phyloP scores from a whole-genome alignment of 441 rosid genomes.

The Corymbia calophylla region DNA sequence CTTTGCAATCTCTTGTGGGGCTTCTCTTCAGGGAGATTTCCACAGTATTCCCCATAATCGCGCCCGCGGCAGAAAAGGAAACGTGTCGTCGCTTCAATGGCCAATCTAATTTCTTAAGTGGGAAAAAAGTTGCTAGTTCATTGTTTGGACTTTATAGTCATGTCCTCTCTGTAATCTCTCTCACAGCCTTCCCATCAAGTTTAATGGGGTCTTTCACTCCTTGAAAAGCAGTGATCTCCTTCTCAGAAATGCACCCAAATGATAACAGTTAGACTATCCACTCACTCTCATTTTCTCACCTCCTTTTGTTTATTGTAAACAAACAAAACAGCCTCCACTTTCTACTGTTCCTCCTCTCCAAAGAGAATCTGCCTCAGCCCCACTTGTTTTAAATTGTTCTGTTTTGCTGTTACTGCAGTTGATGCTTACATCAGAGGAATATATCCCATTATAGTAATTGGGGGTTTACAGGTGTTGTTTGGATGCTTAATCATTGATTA shows the following conservation, averaged over 20 bases:
- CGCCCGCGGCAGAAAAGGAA: not conserved
- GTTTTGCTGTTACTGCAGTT: not conserved
- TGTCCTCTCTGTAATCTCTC: not conserved
- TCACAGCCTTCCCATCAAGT: not conserved
- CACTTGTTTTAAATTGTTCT: not conserved
- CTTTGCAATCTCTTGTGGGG: not conserved
- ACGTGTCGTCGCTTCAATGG: constrained; percentile 11
- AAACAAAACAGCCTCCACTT: constrained; percentile 14
- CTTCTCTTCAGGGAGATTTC: not conserved
- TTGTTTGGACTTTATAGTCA: not conserved
- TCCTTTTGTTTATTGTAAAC: constrained; percentile 6
- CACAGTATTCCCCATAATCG: constrained; percentile 7
- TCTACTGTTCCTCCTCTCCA: not conserved
- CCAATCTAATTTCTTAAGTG: not conserved
- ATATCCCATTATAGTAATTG: not conserved
- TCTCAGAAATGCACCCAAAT: constrained; percentile 36
- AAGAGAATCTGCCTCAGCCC: not conserved
- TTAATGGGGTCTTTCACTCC: not conserved
- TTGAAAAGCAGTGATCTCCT: constrained; percentile 20
- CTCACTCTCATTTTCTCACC: constrained; percentile 2
- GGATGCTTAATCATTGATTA: not conserved
- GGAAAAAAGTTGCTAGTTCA: constrained; percentile 4
- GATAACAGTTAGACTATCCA: constrained; percentile 18
- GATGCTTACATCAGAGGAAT: not conserved
- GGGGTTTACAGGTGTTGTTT: not conserved